Evolutionary conservation across 345 rosid species (phyloP), one percentile per base, ranked within the genome.

Genomic region (Erysimum cheiranthoides): DNA sequence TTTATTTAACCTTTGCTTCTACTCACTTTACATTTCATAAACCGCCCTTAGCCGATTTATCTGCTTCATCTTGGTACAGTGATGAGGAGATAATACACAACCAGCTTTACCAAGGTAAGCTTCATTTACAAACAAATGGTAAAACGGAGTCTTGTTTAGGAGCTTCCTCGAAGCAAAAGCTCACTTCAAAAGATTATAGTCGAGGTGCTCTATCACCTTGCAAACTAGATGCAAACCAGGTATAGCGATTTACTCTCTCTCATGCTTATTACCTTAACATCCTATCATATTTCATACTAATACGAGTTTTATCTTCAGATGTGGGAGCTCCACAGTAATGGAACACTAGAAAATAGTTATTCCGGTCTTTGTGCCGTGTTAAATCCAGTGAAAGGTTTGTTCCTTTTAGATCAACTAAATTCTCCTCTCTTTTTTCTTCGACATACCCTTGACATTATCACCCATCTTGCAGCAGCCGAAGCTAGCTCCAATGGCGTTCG

Each of bases 301-400:
- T n/a, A 34, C 0, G 7, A 21, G 6, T 9, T 57, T 59, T 35
- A 25, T 69, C 68, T 36, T 75, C 85, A 92, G 97, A 83, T 89
- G 91, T 95, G 99, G 99, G 87, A 92, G 81, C 77, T 89, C 54
- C 79, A 79, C 61, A 62, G 61, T 42, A 82, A 83, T 21, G 99
- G 96, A 68, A 79, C 88, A 28, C 85, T 95, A 12, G 30, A 78
- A 51, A 92, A 87, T 78, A 92, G 85, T 61, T 90, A 92, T 56
- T 89, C 97, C 6, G 96, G 97, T 77, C 93, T 90, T 4, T 92
- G 99, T n/a, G 99, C 93, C 0, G 66, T 70, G 8, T 71, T 87
- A 59, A 84, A 86, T n/a, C 82, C 72, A 59, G 75, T 78, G 40
- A 65, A 87, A 80, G 91, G 98, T 94, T 93, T 61, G 11, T 60